These are phyloP conservation scores for Calonectria montana DNA, from an alignment of 2,329 filamentous ascomycete species.

Conservation along the genomic window DNA sequence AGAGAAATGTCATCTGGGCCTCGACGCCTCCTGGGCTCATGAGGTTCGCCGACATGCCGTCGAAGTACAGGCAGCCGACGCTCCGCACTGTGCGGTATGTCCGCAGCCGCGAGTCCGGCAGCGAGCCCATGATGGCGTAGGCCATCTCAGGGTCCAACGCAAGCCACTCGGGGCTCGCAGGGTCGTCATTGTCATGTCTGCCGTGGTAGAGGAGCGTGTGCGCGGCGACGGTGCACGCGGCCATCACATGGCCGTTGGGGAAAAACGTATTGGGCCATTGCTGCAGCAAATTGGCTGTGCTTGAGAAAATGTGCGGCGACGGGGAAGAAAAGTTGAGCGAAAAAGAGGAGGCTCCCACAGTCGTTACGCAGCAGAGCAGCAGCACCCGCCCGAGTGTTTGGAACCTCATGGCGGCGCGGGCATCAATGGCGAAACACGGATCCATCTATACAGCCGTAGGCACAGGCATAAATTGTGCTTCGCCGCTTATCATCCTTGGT, in stretches of 20 bases:
- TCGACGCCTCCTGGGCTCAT: not conserved
- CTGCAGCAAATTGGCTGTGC: not conserved
- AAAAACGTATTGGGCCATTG: not conserved
- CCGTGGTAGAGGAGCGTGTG: not conserved
- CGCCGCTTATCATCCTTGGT: not conserved
- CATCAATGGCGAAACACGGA: not conserved
- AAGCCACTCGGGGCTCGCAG: not conserved
- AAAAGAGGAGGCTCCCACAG: not conserved
- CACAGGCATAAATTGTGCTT: not conserved
- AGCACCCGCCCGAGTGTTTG: not conserved
- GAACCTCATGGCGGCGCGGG: not conserved
- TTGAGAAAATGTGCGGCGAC: not conserved
- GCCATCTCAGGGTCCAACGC: not conserved
- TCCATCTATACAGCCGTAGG: not conserved
- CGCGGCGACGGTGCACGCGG: not conserved
- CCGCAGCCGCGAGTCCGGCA: not conserved
- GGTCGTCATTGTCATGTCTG: not conserved
- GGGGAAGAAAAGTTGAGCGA: not conserved
- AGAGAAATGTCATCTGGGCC: not conserved
- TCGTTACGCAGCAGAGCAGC: not conserved
- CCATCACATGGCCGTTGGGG: not conserved
- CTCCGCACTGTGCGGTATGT: not conserved
- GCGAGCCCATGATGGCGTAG: not conserved
- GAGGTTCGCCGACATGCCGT: not conserved
- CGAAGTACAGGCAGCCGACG: not conserved